phyloP scores from a whole-genome alignment of 192 early-diverging fungal genomes.

The Coemansia sp. region DNA sequence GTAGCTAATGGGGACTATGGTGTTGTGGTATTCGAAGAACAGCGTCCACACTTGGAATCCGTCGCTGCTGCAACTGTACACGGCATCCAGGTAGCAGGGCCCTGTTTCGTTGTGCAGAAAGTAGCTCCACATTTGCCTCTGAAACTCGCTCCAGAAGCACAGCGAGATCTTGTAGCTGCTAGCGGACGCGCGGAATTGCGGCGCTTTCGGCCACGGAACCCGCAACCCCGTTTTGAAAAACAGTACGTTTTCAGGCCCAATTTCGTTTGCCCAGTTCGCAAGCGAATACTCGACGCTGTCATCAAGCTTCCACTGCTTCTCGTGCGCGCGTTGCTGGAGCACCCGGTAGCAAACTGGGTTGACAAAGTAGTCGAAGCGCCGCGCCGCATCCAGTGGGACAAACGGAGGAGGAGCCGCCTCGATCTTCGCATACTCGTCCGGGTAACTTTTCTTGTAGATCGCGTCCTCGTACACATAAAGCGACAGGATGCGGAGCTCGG shows the following conservation, averaged over 20 bases:
- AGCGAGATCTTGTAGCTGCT: conserved; percentile 13
- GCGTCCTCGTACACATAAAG: conserved; percentile 26
- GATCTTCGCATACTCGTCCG: conserved; percentile 2
- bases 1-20: conserved; percentile 29
- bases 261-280: conserved; percentile 27
- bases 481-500: conserved; percentile 16
- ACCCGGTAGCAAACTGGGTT: conserved; percentile 39
- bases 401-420: not conserved
- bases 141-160: conserved; percentile 39
- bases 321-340: conserved; percentile 19
- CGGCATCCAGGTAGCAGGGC: conserved; percentile 42
- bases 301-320: conserved; percentile 22
- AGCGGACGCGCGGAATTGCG: conserved; percentile 8
- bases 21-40: conserved; percentile 29
- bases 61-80: conserved; percentile 19
- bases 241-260: conserved; percentile 19
- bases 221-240: conserved; percentile 19
- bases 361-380: not conserved
- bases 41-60: conserved; percentile 52
- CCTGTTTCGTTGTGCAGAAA: conserved; percentile 16
- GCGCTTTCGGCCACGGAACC: conserved; percentile 26
- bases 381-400: not conserved
- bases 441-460: conserved; percentile 15
- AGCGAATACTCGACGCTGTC: conserved; percentile 25
- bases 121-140: conserved; percentile 30